Percentiles rank a stretch among this genome's conserved stretches.
Evolutionary conservation across 2,329 filamentous ascomycete genomes (phyloP).

Genomic region (Talaromyces sp.): DNA sequence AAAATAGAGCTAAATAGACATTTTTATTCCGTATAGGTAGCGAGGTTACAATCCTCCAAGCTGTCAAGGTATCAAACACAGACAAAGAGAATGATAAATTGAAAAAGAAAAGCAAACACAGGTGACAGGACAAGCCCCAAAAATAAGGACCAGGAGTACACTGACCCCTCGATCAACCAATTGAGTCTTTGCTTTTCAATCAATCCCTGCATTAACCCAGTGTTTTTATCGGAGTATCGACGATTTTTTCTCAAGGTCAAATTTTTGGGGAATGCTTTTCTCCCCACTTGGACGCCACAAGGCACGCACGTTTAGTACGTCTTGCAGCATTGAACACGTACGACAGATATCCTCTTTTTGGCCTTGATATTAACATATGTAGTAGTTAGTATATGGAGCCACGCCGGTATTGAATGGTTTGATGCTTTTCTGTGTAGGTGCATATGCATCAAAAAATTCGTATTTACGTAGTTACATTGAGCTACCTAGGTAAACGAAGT

Average conservation of each 20-base stretch:
- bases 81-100: background rate
- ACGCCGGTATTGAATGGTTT: background rate
- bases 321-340: background rate
- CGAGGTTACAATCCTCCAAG: background rate
- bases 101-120: background rate
- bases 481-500: background rate
- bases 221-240: background rate
- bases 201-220: background rate
- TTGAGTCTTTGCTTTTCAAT: background rate
- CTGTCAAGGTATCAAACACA: background rate
- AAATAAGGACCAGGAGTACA: background rate
- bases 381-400: background rate
- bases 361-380: background rate
- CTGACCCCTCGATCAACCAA: slow-evolving; percentile 1
- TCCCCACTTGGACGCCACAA: slow-evolving; percentile 1
- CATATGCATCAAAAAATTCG: background rate
- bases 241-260: background rate
- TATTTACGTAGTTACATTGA: background rate
- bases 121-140: background rate
- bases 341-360: background rate
- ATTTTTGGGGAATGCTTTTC: background rate
- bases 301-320: background rate
- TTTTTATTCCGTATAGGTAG: background rate
- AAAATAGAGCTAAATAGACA: background rate
- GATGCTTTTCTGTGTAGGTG: background rate